These are phyloP conservation scores for Inga leiocalycina DNA, from an alignment of 306 rosid genomes.

Conservation along the genomic window DNA sequence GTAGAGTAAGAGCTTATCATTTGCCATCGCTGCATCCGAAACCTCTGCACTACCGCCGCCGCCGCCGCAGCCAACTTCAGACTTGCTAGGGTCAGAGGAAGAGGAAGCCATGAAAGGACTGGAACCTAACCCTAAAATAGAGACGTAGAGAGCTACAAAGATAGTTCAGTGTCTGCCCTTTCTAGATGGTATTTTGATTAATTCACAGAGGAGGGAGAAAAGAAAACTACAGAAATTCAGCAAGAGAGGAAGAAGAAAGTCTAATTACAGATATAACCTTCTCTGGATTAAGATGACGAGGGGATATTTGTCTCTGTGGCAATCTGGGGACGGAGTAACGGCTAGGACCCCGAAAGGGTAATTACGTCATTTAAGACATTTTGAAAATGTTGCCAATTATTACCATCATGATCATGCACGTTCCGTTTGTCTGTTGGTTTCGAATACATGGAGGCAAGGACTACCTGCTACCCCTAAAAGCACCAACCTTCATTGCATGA, in stretches of 20 bases:
- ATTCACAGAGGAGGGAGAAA: conserved; percentile 32
- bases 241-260: conserved; percentile 8
- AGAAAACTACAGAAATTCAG: conserved; percentile 19
- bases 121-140: conserved; percentile 44
- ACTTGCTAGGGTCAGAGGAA: conserved; percentile 65
- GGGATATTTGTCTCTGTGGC: conserved; percentile 7
- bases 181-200: conserved; percentile 16
- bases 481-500: not conserved
- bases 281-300: conserved; percentile 25
- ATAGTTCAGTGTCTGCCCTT: not conserved
- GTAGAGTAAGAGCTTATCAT: conserved; percentile 58
- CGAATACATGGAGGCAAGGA: not conserved
- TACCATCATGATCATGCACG: conserved; percentile 37
- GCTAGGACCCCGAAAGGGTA: conserved; percentile 71
- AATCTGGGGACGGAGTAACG: conserved; percentile 53
- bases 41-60: conserved; percentile 33
- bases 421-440: conserved; percentile 41
- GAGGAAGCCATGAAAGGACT: conserved; percentile 62
- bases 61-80: conserved; percentile 48
- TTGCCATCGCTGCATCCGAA: conserved; percentile 54
- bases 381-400: conserved; percentile 41
- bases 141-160: conserved; percentile 13
- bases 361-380: conserved; percentile 27
- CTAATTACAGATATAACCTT: conserved; percentile 53
- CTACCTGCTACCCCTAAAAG: conserved; percentile 20